These are phyloP conservation scores for Liquidambar formosana DNA, from an alignment of 164 flowering plant genomes.

Conservation along the genomic window DNA sequence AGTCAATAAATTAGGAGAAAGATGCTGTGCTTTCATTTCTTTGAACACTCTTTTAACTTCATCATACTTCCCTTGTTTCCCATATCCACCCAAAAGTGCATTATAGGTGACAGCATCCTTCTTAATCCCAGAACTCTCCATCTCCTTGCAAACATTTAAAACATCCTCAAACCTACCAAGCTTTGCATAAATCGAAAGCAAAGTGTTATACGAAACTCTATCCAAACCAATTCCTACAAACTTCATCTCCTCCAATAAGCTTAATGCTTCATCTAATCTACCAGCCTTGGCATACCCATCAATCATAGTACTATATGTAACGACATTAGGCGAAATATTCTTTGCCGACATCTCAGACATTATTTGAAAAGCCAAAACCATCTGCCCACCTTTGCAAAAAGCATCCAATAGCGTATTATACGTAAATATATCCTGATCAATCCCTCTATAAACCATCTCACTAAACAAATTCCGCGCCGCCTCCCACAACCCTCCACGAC, in stretches of 20 bases:
- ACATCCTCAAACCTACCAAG: slow-evolving; percentile 89
- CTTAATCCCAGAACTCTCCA: slow-evolving; percentile 74
- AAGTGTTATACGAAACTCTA: slow-evolving; percentile 81
- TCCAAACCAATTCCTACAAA: slow-evolving; percentile 63
- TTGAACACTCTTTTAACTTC: slow-evolving; percentile 60
- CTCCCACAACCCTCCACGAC: slow-evolving; percentile 87
- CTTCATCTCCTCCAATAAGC: slow-evolving; percentile 79
- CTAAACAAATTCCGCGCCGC: slow-evolving; percentile 58
- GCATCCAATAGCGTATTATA: slow-evolving; percentile 91
- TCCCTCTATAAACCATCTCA: slow-evolving; percentile 77
- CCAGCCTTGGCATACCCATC: slow-evolving; percentile 93
- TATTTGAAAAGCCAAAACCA: slow-evolving; percentile 78
- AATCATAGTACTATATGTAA: slow-evolving; percentile 89
- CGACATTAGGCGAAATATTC: slow-evolving; percentile 78
- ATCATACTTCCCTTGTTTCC: slow-evolving; percentile 77
- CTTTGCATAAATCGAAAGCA: slow-evolving; percentile 77
- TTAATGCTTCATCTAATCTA: slow-evolving; percentile 74
- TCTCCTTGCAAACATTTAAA: slow-evolving; percentile 67
- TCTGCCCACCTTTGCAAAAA: slow-evolving; percentile 83
- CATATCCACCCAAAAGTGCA: slow-evolving; percentile 87
- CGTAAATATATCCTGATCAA: slow-evolving; percentile 84
- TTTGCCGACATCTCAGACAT: slow-evolving; percentile 80
- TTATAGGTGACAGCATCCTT: slow-evolving; percentile 94
- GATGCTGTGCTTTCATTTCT: slow-evolving; percentile 61
- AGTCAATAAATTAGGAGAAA: slow-evolving; percentile 77